A percentile compares a stretch with the other conserved stretches of the same genome.
phyloP scores from a whole-genome alignment of 179 eudicot genomes.

The Silene vulgaris region DNA sequence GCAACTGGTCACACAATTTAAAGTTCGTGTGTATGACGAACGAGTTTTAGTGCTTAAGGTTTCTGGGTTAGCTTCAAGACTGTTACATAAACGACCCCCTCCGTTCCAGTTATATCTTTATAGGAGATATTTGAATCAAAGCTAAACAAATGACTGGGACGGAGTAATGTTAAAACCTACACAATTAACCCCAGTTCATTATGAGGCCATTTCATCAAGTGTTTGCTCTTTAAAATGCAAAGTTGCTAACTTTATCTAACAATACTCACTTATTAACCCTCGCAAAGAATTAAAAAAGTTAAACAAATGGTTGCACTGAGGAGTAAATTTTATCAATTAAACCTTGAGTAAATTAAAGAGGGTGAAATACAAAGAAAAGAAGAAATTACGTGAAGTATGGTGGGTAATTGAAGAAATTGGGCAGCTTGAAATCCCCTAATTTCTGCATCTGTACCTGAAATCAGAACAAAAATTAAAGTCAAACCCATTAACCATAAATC shows the following conservation, averaged over 20 bases:
- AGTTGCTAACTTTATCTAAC: no score
- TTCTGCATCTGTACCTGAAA: constrained; percentile 54
- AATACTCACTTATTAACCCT: no score
- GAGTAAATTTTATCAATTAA: neutral
- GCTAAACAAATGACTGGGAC: no score
- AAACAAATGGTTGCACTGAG: no score
- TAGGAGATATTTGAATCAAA: no score
- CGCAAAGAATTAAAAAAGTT: no score
- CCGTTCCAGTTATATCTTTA: no score
- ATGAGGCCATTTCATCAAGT: neutral
- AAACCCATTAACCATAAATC: neutral
- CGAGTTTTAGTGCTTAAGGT: neutral
- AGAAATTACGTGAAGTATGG: constrained; percentile 85
- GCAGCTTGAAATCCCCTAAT: constrained; percentile 84
- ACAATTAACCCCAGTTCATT: neutral
- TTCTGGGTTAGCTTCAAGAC: neutral
- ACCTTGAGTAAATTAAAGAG: neutral
- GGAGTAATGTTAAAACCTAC: no score
- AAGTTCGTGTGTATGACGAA: no score
- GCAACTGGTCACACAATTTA: no score
- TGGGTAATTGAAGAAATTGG: constrained; percentile 90
- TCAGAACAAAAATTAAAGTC: neutral
- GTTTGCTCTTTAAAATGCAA: no score
- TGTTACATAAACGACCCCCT: no score
- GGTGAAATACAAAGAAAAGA: neutral